Percentiles rank a stretch among this genome's conserved stretches.
These are phyloP conservation scores for Hyphopichia wangnamkhiaoensis DNA, from an alignment of 1,139 yeast genomes.

Conservation along the genomic window DNA sequence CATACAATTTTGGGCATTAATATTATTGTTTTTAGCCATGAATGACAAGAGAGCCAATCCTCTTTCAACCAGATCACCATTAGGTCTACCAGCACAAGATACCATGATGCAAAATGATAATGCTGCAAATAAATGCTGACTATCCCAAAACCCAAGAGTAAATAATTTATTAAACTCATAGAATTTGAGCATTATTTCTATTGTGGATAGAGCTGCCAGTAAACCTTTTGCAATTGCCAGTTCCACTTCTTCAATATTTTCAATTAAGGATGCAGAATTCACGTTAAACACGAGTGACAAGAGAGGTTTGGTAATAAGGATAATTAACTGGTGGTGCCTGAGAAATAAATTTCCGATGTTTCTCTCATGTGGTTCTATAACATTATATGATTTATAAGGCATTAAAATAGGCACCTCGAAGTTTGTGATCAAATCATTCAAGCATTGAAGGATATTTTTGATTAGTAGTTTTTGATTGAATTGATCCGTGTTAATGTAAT, in stretches of 20 bases:
- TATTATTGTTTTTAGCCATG: constrained; percentile 45
- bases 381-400: constrained; percentile 22
- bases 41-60: constrained; percentile 36
- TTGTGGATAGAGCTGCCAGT: constrained; percentile 39
- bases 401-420: constrained; percentile 34
- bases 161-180: constrained; percentile 38
- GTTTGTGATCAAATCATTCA: constrained; percentile 28
- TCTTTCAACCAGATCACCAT: constrained; percentile 28
- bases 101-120: constrained; percentile 39
- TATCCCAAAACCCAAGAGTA: constrained; percentile 53
- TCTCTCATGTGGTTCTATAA: constrained; percentile 24
- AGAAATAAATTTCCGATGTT: constrained; percentile 42
- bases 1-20: constrained; percentile 38
- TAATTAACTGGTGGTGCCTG: constrained; percentile 49
- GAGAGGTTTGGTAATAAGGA: constrained; percentile 48
- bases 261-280: constrained; percentile 23
- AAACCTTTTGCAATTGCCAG: constrained; percentile 41
- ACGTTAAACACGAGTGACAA: constrained; percentile 43
- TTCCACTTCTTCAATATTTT: constrained; percentile 29
- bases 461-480: constrained; percentile 36
- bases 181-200: constrained; percentile 39
- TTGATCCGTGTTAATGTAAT: constrained; percentile 43
- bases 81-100: constrained; percentile 31
- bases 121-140: constrained; percentile 50
- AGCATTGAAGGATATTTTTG: constrained; percentile 30